phyloP scores from a whole-genome alignment of 2,329 filamentous ascomycete species.

The Dryadomyces quercivorus region DNA sequence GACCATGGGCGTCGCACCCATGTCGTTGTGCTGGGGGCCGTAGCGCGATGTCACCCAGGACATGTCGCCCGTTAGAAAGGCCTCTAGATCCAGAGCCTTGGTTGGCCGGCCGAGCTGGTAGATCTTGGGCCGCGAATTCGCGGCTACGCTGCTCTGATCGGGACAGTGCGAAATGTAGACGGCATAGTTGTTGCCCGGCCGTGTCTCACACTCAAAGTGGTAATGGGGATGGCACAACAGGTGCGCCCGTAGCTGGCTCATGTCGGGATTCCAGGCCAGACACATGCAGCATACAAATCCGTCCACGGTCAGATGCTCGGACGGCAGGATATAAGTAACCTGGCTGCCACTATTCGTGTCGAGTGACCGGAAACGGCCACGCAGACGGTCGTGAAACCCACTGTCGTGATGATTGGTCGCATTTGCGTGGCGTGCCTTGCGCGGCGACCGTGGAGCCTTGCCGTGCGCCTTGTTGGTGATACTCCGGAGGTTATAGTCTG shows the following conservation, averaged over 20 bases:
- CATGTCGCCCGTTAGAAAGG: constrained; percentile 30
- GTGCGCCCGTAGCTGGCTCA: constrained; percentile 36
- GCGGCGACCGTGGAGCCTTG: constrained; percentile 27
- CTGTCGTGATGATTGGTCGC: background rate
- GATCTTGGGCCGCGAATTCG: constrained; percentile 19
- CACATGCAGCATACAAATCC: constrained; percentile 40
- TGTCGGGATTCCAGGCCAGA: constrained; percentile 31
- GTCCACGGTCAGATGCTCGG: constrained; percentile 33
- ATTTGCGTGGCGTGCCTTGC: background rate
- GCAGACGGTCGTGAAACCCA: background rate
- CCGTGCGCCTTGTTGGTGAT: constrained; percentile 46
- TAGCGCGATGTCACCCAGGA: constrained; percentile 32
- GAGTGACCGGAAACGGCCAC: background rate
- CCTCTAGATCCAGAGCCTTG: constrained; percentile 32
- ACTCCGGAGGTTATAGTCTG: constrained; percentile 47
- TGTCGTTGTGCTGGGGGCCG: constrained; percentile 24
- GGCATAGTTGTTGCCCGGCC: constrained; percentile 23
- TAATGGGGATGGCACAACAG: constrained; percentile 35
- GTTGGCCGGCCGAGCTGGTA: constrained; percentile 30
- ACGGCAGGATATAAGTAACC: constrained; percentile 33
- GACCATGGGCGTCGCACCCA: background rate
- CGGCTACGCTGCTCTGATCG: constrained; percentile 7
- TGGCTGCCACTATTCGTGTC: constrained; percentile 21
- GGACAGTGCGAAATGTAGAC: constrained; percentile 25
- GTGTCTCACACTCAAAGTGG: constrained; percentile 26